Base-by-base conservation (phyloP, 1,139 yeast species). In the Lodderomyces orthopsilosis region DNA sequence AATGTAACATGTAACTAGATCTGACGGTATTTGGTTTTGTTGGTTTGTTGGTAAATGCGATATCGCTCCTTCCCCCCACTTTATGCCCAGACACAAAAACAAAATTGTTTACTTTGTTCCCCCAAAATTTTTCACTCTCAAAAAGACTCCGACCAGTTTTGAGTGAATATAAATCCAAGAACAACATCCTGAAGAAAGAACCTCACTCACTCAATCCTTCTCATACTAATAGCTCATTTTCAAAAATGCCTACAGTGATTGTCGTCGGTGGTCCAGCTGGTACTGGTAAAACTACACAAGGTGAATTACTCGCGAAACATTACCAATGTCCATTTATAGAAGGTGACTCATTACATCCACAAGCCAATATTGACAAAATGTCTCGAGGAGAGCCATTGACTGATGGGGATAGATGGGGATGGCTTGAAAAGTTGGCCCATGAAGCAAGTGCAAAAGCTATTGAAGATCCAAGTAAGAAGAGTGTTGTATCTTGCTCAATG, bases 251-350 rank as follows among this genome's bases (percentile, higher is more conserved):
- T n/a, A 59, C 61, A 1, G 68, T 72, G 3, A 61, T 71, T 26
- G 72, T 74, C 9, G 76, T 73, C 14, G 96, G 94, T 2, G 98
- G 98, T 0, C 96, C 98, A 1, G 90, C 96, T 0, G 97, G 97
- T 10, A 85, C 95, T 2, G 98, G 98, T 2, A 91, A 91, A 61
- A 75, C 94, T 26, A 87, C 96, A 1, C 75, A 86, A 23, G 95
- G 89, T 0, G 65, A 65, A n/a, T 56, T 63, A 17, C 58, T 91
- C 28, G 61, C 85, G 1, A 47, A 62, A 17, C 54, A 62, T 30
- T 67, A 74, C 37, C 53, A 63, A 2, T 74, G 84, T 45, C 75
- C 81, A 2, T 88, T 79, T 55, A 64, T 90, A 13, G 98, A 93
- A 61, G 98, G 98, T 8, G 98, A 93, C 59, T 66, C 70, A 2